Evolutionary conservation across 805 yeast genomes (phyloP), one percentile per base, ranked within the genome.

Genomic region (Metschnikowia matae): DNA sequence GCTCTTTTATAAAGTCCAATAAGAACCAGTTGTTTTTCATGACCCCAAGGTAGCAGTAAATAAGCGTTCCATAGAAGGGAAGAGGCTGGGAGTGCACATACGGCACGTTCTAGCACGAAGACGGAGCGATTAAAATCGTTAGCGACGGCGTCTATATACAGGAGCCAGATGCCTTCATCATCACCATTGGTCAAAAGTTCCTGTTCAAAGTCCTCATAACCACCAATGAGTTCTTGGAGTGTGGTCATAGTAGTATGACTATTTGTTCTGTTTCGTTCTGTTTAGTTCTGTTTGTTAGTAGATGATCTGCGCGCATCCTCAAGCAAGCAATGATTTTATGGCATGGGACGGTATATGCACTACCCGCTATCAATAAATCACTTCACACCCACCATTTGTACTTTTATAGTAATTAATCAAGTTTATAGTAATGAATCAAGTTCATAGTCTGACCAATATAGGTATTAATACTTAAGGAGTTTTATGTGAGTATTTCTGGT

Each of bases 61-160:
- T 58, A 56, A 3, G 54, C 48, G 45, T 50, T 56, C 61, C 61
- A 58, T 3, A 58, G 49, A 6, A 52, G 54, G 2, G 44, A 33
- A 3, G 59, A 54, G 1, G 57, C 54, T 5, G 61, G 57, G 14
- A 58, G 53, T 21, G 45, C 50, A 7, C 50, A 11, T 7, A 56
- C 59, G 3, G 61, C 61, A 11, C 61, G 32, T 17, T 53, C 55
- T 6, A 58, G 50, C 17, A 58, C 53, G 35, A 56, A 56, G 5
- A 21, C 37, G 13, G 52, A 40, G 10, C 53, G 53, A 6, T 33
- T 31, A 2, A 44, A 15, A 43, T 45, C 44, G 4, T 49, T 46
- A n/a, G 40, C 44, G 29, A 44, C 41, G 8, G 48, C 40, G 8
- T 56, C 60, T 11, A 18, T 43, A 50, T 57, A 57, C 36, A 52